phyloP scores from a whole-genome alignment of 164 flowering plant species.

The Aristolochia californica region DNA sequence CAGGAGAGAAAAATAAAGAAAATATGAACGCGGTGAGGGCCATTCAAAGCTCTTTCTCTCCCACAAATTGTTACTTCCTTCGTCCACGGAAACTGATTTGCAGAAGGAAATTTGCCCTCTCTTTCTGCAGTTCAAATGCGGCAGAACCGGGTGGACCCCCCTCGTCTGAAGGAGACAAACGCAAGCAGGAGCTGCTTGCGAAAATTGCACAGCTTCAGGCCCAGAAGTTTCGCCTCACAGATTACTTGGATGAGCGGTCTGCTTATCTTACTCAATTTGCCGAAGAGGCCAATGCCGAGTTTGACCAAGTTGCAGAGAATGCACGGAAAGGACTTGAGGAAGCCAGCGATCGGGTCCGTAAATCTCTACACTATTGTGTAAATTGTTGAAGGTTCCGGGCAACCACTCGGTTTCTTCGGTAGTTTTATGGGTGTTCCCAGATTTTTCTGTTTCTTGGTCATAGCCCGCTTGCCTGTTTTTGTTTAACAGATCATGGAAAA shows the following conservation, averaged over 20 bases:
- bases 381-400: not conserved
- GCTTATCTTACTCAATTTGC: conserved; percentile 63
- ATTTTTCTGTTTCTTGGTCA: no score
- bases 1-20: not conserved
- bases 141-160: conserved; percentile 22
- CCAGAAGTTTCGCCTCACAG: conserved; percentile 73
- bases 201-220: conserved; percentile 70
- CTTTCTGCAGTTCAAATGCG: conserved; percentile 39
- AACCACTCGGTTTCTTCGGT: not conserved
- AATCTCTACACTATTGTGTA: not conserved
- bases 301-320: conserved; percentile 65
- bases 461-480: conserved; percentile 9
- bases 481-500: conserved; percentile 68
- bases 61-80: conserved; percentile 18
- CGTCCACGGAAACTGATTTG: conserved; percentile 14
- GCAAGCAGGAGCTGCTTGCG: conserved; percentile 66
- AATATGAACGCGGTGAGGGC: conserved; percentile 47
- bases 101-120: conserved; percentile 19
- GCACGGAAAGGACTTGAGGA: conserved; percentile 71
- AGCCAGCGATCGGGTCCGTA: conserved; percentile 55
- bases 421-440: no score
- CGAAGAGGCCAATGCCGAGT: conserved; percentile 74
- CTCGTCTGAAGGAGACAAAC: conserved; percentile 52
- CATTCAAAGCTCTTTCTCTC: conserved; percentile 37
- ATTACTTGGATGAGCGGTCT: conserved; percentile 65